Conservation (phyloP, 2,329 filamentous ascomycete species). For the Blastomyces gilchristii region DNA sequence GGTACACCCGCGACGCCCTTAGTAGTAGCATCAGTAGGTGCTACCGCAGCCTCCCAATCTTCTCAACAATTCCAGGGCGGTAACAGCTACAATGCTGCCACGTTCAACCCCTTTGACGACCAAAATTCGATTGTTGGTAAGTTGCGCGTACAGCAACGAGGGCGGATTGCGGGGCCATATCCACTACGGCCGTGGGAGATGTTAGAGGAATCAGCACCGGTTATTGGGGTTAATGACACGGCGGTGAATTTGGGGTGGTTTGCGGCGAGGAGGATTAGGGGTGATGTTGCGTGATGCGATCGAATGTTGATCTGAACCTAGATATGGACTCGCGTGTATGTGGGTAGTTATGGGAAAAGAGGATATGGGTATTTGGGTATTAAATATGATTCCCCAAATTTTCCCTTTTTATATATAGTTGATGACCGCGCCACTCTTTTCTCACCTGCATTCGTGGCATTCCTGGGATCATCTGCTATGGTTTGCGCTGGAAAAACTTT, state of each 20-base stretch:
- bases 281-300: background rate
- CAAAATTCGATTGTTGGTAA: conserved; percentile 22
- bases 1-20: background rate
- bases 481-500: background rate
- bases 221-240: conserved; percentile 37
- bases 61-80: background rate
- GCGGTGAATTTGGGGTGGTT: conserved; percentile 35
- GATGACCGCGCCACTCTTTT: background rate
- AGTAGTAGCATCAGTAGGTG: background rate
- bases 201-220: conserved; percentile 36
- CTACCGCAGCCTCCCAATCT: background rate
- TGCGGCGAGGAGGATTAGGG: conserved; percentile 25
- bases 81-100: background rate
- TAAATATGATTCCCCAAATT: background rate
- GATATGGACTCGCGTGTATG: background rate
- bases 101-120: conserved; percentile 18
- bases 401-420: background rate
- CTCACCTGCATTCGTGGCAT: background rate
- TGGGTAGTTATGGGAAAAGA: background rate
- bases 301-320: background rate
- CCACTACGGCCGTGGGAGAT: conserved; percentile 36
- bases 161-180: conserved; percentile 27
- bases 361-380: background rate
- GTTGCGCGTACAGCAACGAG: conserved; percentile 31
- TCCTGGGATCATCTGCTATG: background rate